Evolutionary conservation across 2,329 filamentous ascomycete genomes (phyloP), one percentile per base, ranked within the genome.

Genomic region (Ophiobolus disseminans): DNA sequence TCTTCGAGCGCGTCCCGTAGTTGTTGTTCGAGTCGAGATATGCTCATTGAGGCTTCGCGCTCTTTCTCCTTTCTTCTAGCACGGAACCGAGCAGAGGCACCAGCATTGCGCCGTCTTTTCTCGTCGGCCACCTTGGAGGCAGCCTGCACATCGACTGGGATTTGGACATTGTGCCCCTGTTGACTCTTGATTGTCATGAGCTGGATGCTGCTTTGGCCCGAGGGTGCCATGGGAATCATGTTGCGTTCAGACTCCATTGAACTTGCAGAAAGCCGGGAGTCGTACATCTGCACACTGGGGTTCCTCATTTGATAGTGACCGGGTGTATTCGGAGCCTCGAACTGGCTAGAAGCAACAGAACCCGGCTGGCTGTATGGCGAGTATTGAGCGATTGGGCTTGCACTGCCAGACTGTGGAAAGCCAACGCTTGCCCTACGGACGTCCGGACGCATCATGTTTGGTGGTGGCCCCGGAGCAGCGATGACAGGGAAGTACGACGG

Each of bases 81-180:
- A 45, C 91, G 83, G 58, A 95, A 94, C 50, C 91, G 82, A 38
- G 90, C 90, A 47, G 90, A 95, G 5, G 91, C 91, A 38, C 89
- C 89, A 31, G 91, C 91, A 65, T 96, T 96, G 41, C 90, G 84
- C 70, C 88, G 87, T 46, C 91, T 82, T 75, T 94, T 96, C 72
- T 95, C 90, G 64, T 94, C 89, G 30, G 90, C 89, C 62, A 90
- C 85, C 58, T 86, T 87, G 10, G 91, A 95, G 10, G 88, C 91
- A 62, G 90, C 88, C 59, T 90, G 88, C 34, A 89, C 85, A 68
- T 96, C 90, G 8, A 93, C 85, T 11, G 87, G 86, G 39, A 92
- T 84, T 55, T 80, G 77, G 45, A 82, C 79, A 28, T 76, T 75
- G 36, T 72, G 69, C 14, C 80, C 80, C 35, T 76, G 73, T 41